A percentile compares a stretch with the other conserved stretches of the same genome.
Evolutionary conservation across 305 asterid species (phyloP).

Genomic region (Euphrasia arctica): DNA sequence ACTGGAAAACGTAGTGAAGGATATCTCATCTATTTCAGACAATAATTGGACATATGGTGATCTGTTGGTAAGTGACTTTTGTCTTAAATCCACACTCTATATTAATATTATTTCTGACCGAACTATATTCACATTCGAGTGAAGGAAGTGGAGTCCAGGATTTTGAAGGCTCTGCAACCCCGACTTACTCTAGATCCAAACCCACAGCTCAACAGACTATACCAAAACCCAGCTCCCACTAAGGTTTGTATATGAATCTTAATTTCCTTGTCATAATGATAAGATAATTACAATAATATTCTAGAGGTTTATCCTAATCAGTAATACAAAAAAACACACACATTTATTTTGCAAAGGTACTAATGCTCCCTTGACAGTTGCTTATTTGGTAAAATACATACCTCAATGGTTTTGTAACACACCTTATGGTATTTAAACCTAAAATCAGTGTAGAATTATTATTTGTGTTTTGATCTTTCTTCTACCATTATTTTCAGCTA

Average conservation of each 20-base stretch:
- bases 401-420: no score
- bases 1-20: conserved; percentile 90
- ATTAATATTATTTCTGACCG: conserved; percentile 27
- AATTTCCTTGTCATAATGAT: conserved; percentile 7
- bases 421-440: not conserved
- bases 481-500: conserved; percentile 47
- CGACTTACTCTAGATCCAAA: conserved; percentile 78
- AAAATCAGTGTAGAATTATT: not conserved
- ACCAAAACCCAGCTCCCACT: conserved; percentile 39
- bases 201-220: conserved; percentile 68
- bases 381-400: not conserved
- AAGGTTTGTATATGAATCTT: conserved; percentile 47
- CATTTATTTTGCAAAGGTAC: not conserved
- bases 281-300: not conserved
- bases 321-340: not conserved
- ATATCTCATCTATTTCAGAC: conserved; percentile 80
- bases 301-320: no score
- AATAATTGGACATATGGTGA: conserved; percentile 97
- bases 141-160: conserved; percentile 97
- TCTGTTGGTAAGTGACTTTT: conserved; percentile 69
- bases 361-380: not conserved
- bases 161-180: conserved; percentile 93
- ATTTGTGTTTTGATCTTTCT: conserved; percentile 18
- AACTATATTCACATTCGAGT: conserved; percentile 32
- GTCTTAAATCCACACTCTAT: conserved; percentile 21